phyloP scores from a whole-genome alignment of 257 asterid genomes.

The Phtheirospermum japonicum region DNA sequence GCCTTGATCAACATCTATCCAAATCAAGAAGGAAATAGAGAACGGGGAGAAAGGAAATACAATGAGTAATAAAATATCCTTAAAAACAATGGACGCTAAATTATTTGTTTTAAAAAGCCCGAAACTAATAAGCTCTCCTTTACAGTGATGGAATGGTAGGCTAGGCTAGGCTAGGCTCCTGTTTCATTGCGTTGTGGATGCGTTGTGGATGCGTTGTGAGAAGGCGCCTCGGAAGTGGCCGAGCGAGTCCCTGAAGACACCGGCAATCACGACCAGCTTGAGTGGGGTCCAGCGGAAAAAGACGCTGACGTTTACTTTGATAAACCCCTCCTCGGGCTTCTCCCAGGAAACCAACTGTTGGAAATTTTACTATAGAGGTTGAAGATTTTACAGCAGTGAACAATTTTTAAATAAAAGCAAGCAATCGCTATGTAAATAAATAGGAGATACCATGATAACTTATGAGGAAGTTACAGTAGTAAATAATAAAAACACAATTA shows the following conservation, averaged over 20 bases:
- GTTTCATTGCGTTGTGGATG: too few species aligned
- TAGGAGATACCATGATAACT: background rate
- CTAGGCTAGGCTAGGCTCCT: too few species aligned
- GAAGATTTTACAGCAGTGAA: background rate
- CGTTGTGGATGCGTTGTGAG: too few species aligned
- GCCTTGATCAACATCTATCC: too few species aligned
- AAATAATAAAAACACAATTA: background rate
- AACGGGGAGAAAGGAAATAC: too few species aligned
- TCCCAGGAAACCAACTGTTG: background rate
- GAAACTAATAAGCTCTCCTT: too few species aligned
- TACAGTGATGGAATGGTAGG: too few species aligned
- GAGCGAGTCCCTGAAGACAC: background rate
- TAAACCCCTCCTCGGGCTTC: background rate
- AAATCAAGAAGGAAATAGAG: too few species aligned
- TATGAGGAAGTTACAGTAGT: background rate
- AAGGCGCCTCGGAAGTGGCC: too few species aligned
- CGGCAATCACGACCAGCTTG: background rate
- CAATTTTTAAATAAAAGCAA: background rate
- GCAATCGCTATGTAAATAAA: background rate
- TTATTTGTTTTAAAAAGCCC: too few species aligned
- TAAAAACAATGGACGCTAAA: too few species aligned
- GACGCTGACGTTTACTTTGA: background rate
- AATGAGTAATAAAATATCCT: too few species aligned
- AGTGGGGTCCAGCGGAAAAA: background rate
- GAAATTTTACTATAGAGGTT: background rate